Conservation (phyloP, 2,329 filamentous ascomycete species). For the Penicillium frequentans region DNA sequence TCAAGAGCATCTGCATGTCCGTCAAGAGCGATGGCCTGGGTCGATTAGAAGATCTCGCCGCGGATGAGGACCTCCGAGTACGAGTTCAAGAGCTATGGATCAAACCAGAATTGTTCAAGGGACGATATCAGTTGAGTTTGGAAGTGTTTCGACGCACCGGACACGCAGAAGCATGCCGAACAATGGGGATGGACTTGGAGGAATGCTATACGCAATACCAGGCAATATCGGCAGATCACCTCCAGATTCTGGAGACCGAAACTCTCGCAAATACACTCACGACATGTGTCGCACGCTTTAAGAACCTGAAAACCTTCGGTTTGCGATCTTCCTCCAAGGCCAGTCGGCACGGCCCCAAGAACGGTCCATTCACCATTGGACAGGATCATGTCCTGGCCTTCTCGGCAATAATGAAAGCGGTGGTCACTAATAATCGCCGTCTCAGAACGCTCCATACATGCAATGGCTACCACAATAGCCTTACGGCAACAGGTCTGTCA, state of each 20-base stretch:
- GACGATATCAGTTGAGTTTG: background rate
- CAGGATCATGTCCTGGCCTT: background rate
- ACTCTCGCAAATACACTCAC: background rate
- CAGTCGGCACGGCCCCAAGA: background rate
- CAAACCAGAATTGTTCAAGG: background rate
- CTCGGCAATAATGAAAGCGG: background rate
- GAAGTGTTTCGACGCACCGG: background rate
- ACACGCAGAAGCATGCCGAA: background rate
- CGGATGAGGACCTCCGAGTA: background rate
- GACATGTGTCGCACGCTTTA: background rate
- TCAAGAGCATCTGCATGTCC: background rate
- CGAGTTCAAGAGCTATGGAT: background rate
- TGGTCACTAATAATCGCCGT: background rate
- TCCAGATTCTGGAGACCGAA: background rate
- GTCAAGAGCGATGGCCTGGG: background rate
- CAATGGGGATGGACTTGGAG: no score
- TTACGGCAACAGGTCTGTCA: background rate
- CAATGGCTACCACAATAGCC: background rate
- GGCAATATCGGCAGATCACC: background rate
- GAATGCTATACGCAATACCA: background rate
- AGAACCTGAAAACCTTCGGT: background rate
- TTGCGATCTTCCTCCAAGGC: background rate
- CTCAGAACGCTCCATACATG: background rate
- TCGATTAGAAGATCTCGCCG: background rate
- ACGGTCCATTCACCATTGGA: background rate